Evolutionary conservation across 805 yeast species (phyloP), one percentile per base, ranked within the genome.

Genomic region (Candida stauntonica): DNA sequence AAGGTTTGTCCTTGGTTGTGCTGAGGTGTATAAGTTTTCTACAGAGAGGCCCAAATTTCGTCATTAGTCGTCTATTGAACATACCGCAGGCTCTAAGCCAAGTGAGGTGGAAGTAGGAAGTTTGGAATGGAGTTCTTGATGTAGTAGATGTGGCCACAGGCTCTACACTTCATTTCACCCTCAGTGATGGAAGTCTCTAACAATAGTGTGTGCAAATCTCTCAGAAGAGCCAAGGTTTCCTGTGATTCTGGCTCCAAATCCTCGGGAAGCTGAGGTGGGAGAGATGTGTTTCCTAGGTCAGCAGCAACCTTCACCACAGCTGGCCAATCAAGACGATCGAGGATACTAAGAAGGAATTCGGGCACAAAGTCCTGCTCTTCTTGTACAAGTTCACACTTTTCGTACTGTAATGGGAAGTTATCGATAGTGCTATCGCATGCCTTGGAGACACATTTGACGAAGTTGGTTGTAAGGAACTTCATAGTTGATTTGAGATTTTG

Each of bases 401-500:
- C 60, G 58, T 73, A 91, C 44, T 70, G 69, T 40, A 93, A 71
- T 2, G 99, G 99, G 58, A 88, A 93, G 15, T 94, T 77, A 5
- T 78, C 76, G 12, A 75, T 73, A 5, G 91, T 73, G 12, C 78
- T 65, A 31, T 81, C 87, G 57, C 99, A 93, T 2, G 79, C 54
- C 55, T 82, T 81, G 45, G 87, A 84, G 0, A 98, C 88, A 63
- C 99, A 93, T 59, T 83, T 87, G 46, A 93, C 95, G 63, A 93
- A 93, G 63, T 93, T 93, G 11, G 97, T 86, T n/a, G 99, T 91
- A 19, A 93, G 67, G 54, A 91, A 79, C 66, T 93, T 91, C 99
- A 91, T 91, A 26, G 14, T 19, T 15, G 17, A 18, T 13, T 15
- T 15, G 4, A 5, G 23, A 6, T 12, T 28, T 14, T 12, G 7